Percentiles rank a stretch among this genome's conserved stretches.
phyloP scores from a whole-genome alignment of 2,329 filamentous ascomycete species.

The Mariannaea sp. region DNA sequence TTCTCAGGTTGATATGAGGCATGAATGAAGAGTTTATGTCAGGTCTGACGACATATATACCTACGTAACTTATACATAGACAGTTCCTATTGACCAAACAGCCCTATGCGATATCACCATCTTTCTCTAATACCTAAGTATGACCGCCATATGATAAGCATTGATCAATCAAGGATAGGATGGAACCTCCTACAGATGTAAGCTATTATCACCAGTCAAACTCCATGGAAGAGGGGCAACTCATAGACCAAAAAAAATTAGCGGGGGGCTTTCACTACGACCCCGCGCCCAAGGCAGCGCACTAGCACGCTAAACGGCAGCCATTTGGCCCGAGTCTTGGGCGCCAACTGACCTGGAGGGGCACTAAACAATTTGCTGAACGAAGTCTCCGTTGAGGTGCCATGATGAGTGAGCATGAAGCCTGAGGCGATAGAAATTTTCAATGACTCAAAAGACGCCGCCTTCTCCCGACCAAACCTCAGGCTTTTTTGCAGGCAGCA shows the following conservation, averaged over 20 bases:
- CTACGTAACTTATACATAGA: too few species aligned
- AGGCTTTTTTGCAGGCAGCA: constrained; percentile 3
- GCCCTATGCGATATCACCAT: too few species aligned
- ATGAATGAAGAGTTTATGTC: background rate
- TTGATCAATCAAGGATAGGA: too few species aligned
- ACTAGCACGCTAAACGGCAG: constrained; percentile 6
- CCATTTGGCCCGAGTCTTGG: constrained; percentile 20
- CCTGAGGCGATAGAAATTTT: constrained; percentile 37
- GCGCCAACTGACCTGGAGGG: constrained; percentile 25
- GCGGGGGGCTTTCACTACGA: too few species aligned
- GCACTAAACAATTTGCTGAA: constrained; percentile 16
- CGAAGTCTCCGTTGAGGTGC: constrained; percentile 20
- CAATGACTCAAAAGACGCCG: constrained; percentile 31
- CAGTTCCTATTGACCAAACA: too few species aligned
- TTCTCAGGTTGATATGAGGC: background rate
- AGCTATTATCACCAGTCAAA: too few species aligned
- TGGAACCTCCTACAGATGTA: too few species aligned
- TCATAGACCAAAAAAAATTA: too few species aligned
- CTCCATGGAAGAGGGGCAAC: too few species aligned
- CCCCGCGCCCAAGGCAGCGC: too few species aligned
- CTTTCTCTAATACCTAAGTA: too few species aligned
- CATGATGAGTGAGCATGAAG: constrained; percentile 35
- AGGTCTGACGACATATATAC: background rate
- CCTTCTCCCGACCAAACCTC: constrained; percentile 22
- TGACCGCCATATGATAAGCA: too few species aligned